Conservation (phyloP, 495 filamentous ascomycete species). For the Xylaria grammica region DNA sequence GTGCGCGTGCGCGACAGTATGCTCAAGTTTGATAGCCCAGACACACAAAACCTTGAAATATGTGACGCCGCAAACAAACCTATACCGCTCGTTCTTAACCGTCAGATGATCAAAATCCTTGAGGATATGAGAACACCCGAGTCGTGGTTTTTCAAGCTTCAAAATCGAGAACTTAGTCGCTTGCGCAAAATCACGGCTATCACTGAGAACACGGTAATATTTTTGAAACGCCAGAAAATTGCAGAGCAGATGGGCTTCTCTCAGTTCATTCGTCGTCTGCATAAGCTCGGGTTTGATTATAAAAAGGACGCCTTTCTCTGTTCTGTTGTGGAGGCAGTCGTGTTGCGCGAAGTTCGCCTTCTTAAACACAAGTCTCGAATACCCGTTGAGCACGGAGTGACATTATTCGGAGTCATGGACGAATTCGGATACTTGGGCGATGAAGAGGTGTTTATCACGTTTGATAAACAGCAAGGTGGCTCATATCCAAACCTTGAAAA, state of each 20-base stretch:
- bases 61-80: conserved; percentile 70
- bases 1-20: conserved; percentile 72
- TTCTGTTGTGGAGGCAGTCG: conserved; percentile 64
- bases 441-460: conserved; percentile 67
- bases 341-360: conserved; percentile 67
- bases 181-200: conserved; percentile 61
- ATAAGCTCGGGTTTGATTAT: conserved; percentile 63
- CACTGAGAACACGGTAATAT: conserved; percentile 63
- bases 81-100: conserved; percentile 72
- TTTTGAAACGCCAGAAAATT: conserved; percentile 62
- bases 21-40: conserved; percentile 71
- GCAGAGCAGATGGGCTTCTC: conserved; percentile 60
- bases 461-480: conserved; percentile 36
- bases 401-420: conserved; percentile 82
- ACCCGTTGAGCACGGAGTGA: conserved; percentile 67
- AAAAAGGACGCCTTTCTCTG: conserved; percentile 68
- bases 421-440: conserved; percentile 73
- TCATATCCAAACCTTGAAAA: conserved; percentile 29
- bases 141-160: conserved; percentile 64
- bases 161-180: conserved; percentile 59
- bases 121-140: conserved; percentile 68
- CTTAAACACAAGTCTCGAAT: conserved; percentile 81
- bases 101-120: conserved; percentile 79
- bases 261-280: conserved; percentile 60
- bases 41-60: conserved; percentile 68